Base-by-base conservation (phyloP, 352 stramenopile genomes). In the Thraustochytrium striatum region DNA sequence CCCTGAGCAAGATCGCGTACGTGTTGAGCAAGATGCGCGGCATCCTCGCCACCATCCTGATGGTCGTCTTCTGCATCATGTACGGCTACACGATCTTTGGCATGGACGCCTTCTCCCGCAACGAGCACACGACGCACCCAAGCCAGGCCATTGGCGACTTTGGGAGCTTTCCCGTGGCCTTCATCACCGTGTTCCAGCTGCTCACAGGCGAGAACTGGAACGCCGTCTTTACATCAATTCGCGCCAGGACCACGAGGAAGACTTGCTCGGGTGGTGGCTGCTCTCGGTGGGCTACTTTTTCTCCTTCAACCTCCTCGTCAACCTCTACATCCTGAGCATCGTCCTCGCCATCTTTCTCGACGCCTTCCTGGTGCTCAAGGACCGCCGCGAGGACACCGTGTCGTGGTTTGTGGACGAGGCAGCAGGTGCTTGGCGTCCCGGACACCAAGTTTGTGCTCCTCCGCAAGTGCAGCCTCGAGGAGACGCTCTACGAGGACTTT, bases 171-270 rank as follows among this genome's bases (percentile, higher is more conserved):
- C 3, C 55, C 0, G 58, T 59, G 38, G 81, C 70, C 8, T 79
- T 88, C 16, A 84, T 93, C 28, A 95, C 91, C 0, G 90, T 97
- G 0, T 97, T 97, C 72, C 90, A 97, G 83, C 87, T 98, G 55
- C 94, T 97, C 59, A 92, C 92, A 13, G 92, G 91, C 7, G 93
- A 98, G 59, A 95, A 97, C 83, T 97, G 91, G 92, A 97, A 97
- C 72, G 85, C 81, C 43, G 88, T 97, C 62, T 95, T 98, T n/a
- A 92, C 97, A 97, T 82, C 90, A 95, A 82, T 88, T n/a, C n/a
- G n/a, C n/a, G n/a, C n/a, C n/a, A n/a, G n/a, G n/a, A n/a, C n/a
- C 87, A 86, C n/a, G 93, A 61, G 30, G 35, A 55, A 16, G 16
- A 55, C 25, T 21, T 21, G 16, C 44, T 90, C 72, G 86, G 87